phyloP scores from a whole-genome alignment of 352 stramenopile genomes.

The Phytophthora cryptogea region DNA sequence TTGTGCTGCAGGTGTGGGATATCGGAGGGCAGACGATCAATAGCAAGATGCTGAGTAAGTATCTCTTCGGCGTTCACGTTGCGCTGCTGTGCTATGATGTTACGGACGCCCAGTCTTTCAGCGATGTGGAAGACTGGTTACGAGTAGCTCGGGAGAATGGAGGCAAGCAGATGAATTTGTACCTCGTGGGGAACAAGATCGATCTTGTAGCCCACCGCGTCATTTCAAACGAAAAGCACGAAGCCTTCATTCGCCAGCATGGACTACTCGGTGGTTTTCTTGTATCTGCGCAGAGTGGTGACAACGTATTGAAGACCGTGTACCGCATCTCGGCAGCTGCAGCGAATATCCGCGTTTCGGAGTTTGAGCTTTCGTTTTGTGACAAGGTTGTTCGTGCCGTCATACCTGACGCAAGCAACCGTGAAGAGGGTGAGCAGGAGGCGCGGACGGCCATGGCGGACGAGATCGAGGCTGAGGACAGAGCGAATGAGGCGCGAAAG shows the following conservation, averaged over 20 bases:
- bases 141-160: slow-evolving; percentile 47
- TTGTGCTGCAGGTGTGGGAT: slow-evolving; percentile 89
- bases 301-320: slow-evolving; percentile 83
- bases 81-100: slow-evolving; percentile 89
- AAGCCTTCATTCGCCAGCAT: slow-evolving; percentile 72
- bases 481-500: slow-evolving; percentile 51
- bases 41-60: slow-evolving; percentile 89
- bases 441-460: slow-evolving; percentile 70
- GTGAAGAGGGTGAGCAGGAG: slow-evolving; percentile 38
- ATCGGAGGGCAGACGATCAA: slow-evolving; percentile 89
- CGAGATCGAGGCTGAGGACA: slow-evolving; percentile 80
- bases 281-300: slow-evolving; percentile 80
- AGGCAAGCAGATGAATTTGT: slow-evolving; percentile 50
- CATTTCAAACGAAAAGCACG: slow-evolving; percentile 70
- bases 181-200: slow-evolving; percentile 89
- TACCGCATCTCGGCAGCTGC: slow-evolving; percentile 76
- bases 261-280: slow-evolving; percentile 73
- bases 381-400: slow-evolving; percentile 70
- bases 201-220: slow-evolving; percentile 82
- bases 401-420: slow-evolving; percentile 33
- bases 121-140: slow-evolving; percentile 81
- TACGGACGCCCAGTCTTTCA: slow-evolving; percentile 85
- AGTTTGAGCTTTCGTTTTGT: slow-evolving; percentile 83
- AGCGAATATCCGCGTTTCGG: slow-evolving; percentile 71
- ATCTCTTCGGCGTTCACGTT: slow-evolving; percentile 80